These are phyloP conservation scores for Astrocystis sublimbata DNA, from an alignment of 495 filamentous ascomycete species.

Conservation along the genomic window DNA sequence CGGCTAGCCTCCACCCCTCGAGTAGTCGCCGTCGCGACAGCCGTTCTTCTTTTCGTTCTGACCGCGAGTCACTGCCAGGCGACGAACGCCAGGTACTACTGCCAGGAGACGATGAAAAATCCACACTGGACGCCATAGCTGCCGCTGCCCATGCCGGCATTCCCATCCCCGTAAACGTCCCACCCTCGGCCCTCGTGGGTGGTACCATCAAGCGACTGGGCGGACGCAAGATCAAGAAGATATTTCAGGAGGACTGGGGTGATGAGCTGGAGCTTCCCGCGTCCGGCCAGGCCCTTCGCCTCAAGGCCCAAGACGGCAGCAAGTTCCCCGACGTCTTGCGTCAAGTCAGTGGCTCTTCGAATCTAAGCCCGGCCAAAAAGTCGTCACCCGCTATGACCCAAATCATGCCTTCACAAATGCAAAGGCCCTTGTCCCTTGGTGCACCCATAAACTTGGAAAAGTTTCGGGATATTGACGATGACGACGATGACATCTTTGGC, in stretches of 20 bases:
- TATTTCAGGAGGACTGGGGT: conserved; percentile 78
- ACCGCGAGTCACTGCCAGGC: conserved; percentile 73
- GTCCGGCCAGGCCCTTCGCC: conserved; percentile 57
- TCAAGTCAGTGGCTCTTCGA: conserved; percentile 56
- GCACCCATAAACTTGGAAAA: conserved; percentile 54
- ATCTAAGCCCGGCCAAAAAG: conserved; percentile 45
- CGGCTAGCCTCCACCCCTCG: conserved; percentile 34
- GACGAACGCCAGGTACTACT: conserved; percentile 84
- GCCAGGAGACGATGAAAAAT: conserved; percentile 74
- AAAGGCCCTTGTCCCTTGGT: conserved; percentile 27
- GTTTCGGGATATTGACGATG: conserved; percentile 61
- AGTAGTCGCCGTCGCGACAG: conserved; percentile 66
- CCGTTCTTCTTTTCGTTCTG: conserved; percentile 74
- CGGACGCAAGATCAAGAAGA: conserved; percentile 74
- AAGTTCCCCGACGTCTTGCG: conserved; percentile 69
- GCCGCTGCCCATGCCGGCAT: conserved; percentile 88
- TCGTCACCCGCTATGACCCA: conserved; percentile 20
- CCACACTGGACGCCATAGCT: conserved; percentile 78
- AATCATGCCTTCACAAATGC: conserved; percentile 20
- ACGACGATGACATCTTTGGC: conserved; percentile 61
- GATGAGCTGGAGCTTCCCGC: conserved; percentile 85
- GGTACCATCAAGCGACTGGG: conserved; percentile 93
- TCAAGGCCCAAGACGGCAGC: conserved; percentile 60
- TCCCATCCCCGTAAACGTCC: conserved; percentile 84
- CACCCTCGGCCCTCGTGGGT: conserved; percentile 89